These are phyloP conservation scores for Erodium maritimum DNA, from an alignment of 345 rosid species.

Conservation along the genomic window DNA sequence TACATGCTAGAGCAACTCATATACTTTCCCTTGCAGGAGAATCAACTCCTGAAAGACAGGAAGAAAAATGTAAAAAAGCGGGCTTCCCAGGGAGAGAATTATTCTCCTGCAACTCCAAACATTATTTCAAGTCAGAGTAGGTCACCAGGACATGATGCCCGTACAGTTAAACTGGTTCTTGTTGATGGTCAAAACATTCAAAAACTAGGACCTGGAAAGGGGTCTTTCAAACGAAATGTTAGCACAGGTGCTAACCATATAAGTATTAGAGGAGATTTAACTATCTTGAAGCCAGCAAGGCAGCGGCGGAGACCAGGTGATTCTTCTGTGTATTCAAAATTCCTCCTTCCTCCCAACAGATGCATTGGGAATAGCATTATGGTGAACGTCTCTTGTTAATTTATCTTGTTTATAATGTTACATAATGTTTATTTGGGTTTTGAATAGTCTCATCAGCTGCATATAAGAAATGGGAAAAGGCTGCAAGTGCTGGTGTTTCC, in stretches of 20 bases:
- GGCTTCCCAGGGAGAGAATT: slow-evolving; percentile 57
- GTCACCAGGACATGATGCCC: slow-evolving; percentile 48
- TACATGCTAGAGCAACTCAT: slow-evolving; percentile 17
- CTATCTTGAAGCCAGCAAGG: slow-evolving; percentile 50
- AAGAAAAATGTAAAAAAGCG: slow-evolving; percentile 71
- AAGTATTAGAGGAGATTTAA: slow-evolving; percentile 49
- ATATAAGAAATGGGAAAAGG: slow-evolving; percentile 91
- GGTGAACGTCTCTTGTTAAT: too few relatives aligned
- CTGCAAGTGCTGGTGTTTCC: slow-evolving; percentile 98
- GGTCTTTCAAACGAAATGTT: slow-evolving; percentile 49
- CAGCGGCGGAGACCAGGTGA: slow-evolving; percentile 76
- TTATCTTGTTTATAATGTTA: background rate
- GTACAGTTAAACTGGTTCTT: slow-evolving; percentile 57
- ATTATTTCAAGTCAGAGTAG: slow-evolving; percentile 48
- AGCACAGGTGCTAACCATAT: slow-evolving; percentile 41
- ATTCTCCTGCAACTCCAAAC: slow-evolving; percentile 41
- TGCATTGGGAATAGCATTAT: background rate
- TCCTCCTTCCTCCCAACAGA: background rate
- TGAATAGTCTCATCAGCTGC: slow-evolving; percentile 42
- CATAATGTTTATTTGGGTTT: slow-evolving; percentile 6
- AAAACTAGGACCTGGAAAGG: slow-evolving; percentile 62
- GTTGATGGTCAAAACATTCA: slow-evolving; percentile 69
- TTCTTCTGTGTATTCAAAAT: background rate
- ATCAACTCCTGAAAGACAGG: slow-evolving; percentile 88
- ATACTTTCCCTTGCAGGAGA: slow-evolving; percentile 52